Evolutionary conservation across 768 basidiomycete species (phyloP), one percentile per base, ranked within the genome.

Genomic region (Termitomyces titanicus): DNA sequence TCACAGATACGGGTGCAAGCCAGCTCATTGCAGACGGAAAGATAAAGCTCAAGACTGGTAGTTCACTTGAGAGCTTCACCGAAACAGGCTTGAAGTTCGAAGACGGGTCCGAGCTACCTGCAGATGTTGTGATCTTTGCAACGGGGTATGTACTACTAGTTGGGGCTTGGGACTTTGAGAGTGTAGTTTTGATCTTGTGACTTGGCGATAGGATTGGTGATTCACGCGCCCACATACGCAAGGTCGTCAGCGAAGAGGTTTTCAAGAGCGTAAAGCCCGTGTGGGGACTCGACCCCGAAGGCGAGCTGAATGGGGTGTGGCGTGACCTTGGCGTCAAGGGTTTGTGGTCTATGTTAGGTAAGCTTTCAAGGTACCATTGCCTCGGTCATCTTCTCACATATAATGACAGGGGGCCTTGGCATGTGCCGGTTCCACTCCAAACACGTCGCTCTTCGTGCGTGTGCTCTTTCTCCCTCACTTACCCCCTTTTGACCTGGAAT

Each of bases 261-360:
- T 70, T 66, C 3, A 56, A 68, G 35, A 69, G 70, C 63, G 67
- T 84, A 58, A 74, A 79, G 51, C 74, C 75, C 25, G 63, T 86
- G 17, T 82, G 86, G 88, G 80, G 86, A 43, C 64, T 88, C 50
- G 74, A 86, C 64, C 65, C 69, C 27, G 84, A 92, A 68, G 83
- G 84, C 11, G 85, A 88, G 64, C 63, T 84, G 31, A 67, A 74
- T 22, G 79, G 79, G 0, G 62, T 64, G 4, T 81, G 73, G 72
- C 72, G 78, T 20, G 80, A 81, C 56, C 55, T 78, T 13, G 82
- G 81, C 25, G 62, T 79, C 8, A 71, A 74, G 20, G 77, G 78
- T 45, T 49, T 83, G 37, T 88, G 84, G 83, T 76, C 68, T 56
- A 80, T 83, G 75, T 73, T 84, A 68, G 86, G 85, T 79, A 61